Percentiles rank a stretch among this genome's conserved stretches.
phyloP scores from a whole-genome alignment of 768 basidiomycete species.

The Clavulina sp. region DNA sequence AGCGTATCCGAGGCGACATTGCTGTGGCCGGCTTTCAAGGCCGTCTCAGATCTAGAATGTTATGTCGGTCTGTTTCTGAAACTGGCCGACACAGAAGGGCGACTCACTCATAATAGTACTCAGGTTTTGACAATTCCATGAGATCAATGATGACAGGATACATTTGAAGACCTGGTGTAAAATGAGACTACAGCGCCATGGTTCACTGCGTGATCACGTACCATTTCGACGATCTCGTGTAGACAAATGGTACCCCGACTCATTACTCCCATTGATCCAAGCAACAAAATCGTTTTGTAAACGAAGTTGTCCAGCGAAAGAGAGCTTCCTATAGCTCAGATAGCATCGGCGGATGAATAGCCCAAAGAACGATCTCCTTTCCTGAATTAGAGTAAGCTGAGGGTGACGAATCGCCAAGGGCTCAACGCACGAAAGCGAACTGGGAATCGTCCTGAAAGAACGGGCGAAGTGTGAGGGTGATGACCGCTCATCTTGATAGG shows the following conservation, averaged over 20 bases:
- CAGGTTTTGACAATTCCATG: conserved; percentile 31
- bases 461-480: neutral
- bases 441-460: neutral
- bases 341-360: conserved; percentile 66
- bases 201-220: no score
- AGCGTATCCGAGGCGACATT: conserved; percentile 51
- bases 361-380: conserved; percentile 61
- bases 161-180: conserved; percentile 32
- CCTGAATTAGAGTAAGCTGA: conserved; percentile 22
- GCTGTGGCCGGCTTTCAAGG: conserved; percentile 47
- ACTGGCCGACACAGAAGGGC: conserved; percentile 36
- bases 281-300: conserved; percentile 47
- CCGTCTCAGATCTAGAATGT: conserved; percentile 47
- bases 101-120: conserved; percentile 43
- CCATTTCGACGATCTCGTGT: conserved; percentile 17
- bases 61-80: neutral
- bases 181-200: conserved; percentile 19
- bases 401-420: neutral
- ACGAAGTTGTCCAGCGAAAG: conserved; percentile 50
- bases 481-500: neutral
- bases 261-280: conserved; percentile 37
- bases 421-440: no score
- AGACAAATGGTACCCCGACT: conserved; percentile 31
- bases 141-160: conserved; percentile 32
- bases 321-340: conserved; percentile 57